Conservation (phyloP, 2,329 filamentous ascomycete species). For the Fusarium nygamai region DNA sequence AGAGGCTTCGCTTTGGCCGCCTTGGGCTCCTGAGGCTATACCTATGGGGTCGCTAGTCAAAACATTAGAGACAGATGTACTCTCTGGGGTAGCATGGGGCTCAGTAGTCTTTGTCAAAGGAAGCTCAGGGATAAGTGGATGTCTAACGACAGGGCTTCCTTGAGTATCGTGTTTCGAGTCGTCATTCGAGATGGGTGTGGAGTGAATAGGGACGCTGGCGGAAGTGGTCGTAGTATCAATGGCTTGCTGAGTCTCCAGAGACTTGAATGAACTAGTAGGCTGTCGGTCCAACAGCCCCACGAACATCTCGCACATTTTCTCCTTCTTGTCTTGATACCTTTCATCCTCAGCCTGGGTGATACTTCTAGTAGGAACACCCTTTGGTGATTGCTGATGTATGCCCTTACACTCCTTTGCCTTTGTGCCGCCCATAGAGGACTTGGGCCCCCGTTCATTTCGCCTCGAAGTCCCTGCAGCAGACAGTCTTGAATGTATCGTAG, state of each 20-base stretch:
- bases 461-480: not conserved
- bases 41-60: not conserved
- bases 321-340: not conserved
- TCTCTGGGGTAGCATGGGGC: too few relatives aligned
- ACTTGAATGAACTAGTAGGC: not conserved
- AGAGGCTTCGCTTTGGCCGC: not conserved
- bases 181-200: not conserved
- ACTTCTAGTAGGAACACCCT: not conserved
- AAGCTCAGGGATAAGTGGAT: not conserved
- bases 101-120: not conserved
- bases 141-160: not conserved
- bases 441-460: not conserved
- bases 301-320: not conserved
- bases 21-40: not conserved
- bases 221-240: not conserved
- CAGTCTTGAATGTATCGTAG: not conserved
- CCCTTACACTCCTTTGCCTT: not conserved
- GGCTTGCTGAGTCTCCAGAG: not conserved
- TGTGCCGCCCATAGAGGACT: too few relatives aligned
- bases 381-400: not conserved
- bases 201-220: not conserved
- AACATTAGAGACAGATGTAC: not conserved
- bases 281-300: not conserved
- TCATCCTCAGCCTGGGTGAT: not conserved
- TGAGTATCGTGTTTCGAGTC: not conserved